These are phyloP conservation scores for Boehmeria nivea DNA, from an alignment of 306 rosid species.

Conservation along the genomic window DNA sequence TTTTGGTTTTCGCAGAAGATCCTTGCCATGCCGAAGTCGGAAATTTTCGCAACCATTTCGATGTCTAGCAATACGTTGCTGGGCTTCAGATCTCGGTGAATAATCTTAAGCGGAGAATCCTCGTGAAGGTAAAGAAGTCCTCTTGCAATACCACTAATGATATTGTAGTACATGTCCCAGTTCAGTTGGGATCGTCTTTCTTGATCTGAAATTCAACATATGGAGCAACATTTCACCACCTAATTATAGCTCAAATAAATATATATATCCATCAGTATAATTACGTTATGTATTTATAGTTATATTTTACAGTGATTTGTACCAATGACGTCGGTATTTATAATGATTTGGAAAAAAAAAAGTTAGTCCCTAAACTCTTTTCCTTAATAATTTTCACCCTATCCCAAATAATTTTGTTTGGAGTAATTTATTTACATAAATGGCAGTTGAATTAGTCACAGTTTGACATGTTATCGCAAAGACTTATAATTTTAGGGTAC, in stretches of 20 bases:
- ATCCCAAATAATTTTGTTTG: no score
- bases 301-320: no score
- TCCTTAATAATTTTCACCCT: no score
- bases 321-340: no score
- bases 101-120: slow-evolving; percentile 43
- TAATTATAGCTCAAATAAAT: neutral
- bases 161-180: slow-evolving; percentile 38
- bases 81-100: slow-evolving; percentile 59
- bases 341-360: no score
- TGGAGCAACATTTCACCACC: neutral
- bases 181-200: slow-evolving; percentile 30
- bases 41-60: slow-evolving; percentile 44
- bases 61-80: slow-evolving; percentile 45
- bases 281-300: no score
- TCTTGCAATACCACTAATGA: slow-evolving; percentile 37
- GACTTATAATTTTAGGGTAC: no score
- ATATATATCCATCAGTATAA: no score
- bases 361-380: no score
- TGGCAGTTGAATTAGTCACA: no score
- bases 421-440: no score
- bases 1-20: slow-evolving; percentile 45
- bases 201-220: slow-evolving; percentile 23
- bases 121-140: slow-evolving; percentile 56
- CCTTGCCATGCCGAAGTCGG: slow-evolving; percentile 60
- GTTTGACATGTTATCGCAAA: no score